These are phyloP conservation scores for Rhynchosporium agropyri DNA, from an alignment of 2,329 filamentous ascomycete genomes.

Conservation along the genomic window DNA sequence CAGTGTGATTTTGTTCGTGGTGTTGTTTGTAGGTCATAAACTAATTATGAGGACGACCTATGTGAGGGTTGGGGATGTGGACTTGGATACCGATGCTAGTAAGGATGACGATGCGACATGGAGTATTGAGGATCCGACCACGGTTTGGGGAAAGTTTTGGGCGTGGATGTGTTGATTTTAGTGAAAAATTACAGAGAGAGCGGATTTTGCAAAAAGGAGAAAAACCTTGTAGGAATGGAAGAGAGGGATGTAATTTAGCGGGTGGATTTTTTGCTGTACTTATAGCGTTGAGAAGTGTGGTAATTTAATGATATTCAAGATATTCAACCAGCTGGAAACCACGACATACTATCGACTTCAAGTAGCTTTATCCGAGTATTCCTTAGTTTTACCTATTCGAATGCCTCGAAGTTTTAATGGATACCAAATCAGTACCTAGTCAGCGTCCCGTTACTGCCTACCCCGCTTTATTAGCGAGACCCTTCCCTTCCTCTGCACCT, in stretches of 20 bases:
- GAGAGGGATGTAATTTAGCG: not conserved
- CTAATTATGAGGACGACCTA: constrained; percentile 43
- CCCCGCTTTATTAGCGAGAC: too few species aligned
- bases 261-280: constrained; percentile 2
- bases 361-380: too few species aligned
- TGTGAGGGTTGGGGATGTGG: constrained; percentile 46
- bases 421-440: too few species aligned
- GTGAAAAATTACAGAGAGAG: too few species aligned
- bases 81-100: constrained; percentile 47
- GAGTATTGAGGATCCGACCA: constrained; percentile 40
- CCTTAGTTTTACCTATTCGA: too few species aligned
- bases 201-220: too few species aligned
- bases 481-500: too few species aligned
- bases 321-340: not conserved
- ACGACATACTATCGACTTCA: too few species aligned
- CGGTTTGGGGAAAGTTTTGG: constrained; percentile 35
- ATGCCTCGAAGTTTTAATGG: too few species aligned
- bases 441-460: too few species aligned
- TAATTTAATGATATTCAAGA: not conserved
- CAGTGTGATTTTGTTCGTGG: constrained; percentile 64
- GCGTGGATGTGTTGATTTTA: constrained; percentile 29
- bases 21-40: constrained; percentile 64
- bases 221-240: too few species aligned
- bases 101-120: constrained; percentile 43
- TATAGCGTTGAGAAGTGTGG: not conserved